A percentile compares a stretch with the other conserved stretches of the same genome.
phyloP scores from a whole-genome alignment of 2,329 filamentous ascomycete genomes.

The Emergomyces orientalis region DNA sequence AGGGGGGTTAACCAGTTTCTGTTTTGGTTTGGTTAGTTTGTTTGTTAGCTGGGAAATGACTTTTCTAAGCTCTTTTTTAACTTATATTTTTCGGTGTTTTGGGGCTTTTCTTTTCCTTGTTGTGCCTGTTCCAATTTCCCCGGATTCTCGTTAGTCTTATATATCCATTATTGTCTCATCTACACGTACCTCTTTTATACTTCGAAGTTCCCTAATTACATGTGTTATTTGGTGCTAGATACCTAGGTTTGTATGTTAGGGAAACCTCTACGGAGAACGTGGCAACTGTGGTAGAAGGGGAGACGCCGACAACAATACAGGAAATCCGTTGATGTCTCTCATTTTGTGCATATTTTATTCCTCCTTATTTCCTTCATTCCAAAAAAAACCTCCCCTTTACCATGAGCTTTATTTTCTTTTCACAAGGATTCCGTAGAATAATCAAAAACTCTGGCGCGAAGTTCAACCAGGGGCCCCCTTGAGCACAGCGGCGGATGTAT shows the following conservation, averaged over 20 bases:
- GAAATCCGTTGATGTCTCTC: not conserved
- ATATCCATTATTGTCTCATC: conserved; percentile 1
- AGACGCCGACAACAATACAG: not conserved
- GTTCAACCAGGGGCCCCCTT: too few species aligned
- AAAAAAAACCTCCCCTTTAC: too few species aligned
- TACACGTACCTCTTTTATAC: not conserved
- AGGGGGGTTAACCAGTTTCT: not conserved
- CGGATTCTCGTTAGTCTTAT: not conserved
- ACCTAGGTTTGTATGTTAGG: not conserved
- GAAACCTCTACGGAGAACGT: not conserved
- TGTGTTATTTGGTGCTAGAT: not conserved
- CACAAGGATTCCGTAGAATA: not conserved
- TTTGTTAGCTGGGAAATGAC: not conserved
- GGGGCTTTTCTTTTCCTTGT: not conserved
- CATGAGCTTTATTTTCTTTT: not conserved
- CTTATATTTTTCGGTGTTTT: not conserved
- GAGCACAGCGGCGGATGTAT: too few species aligned
- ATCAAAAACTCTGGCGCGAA: not conserved
- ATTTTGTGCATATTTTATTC: not conserved
- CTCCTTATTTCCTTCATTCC: not conserved
- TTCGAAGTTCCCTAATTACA: not conserved
- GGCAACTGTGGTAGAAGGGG: not conserved
- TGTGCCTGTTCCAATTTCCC: not conserved
- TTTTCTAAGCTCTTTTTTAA: not conserved
- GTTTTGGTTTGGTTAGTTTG: not conserved